Evolutionary conservation across 495 filamentous ascomycete genomes (phyloP), one percentile per base, ranked within the genome.

Genomic region (Glonium stellatum): DNA sequence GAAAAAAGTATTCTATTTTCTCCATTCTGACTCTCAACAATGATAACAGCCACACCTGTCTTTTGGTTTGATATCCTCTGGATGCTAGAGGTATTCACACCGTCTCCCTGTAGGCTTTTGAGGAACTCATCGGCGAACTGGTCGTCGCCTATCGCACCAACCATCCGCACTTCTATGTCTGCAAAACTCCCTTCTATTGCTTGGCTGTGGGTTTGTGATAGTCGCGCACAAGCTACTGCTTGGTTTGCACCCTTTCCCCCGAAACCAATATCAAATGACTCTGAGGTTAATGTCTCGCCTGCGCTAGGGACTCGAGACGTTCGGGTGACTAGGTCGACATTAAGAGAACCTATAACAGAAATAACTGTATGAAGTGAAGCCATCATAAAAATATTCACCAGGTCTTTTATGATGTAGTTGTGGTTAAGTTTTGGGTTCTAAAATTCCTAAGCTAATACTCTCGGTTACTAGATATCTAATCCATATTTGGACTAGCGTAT

Each of bases 221-320:
- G 74, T 0, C 87, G 80, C 0, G 80, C 81, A 66, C 80, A 84
- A 6, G 92, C 92, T 44, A 96, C 88, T 48, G 90, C 90, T 75
- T 97, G 93, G 77, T 98, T 98, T 36, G 90, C 90, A 61, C 93
- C 93, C 75, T 98, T 98, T 44, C 93, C 93, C 56, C 93, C 93
- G 13, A 85, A 83, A 51, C 87, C 91, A 44, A 83, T 88, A 69
- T 80, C 78, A 77, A 93, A 95, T 5, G 82, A 82, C 55, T 76
- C 78, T n/a, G 89, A 79, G 1, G 86, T 92, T 41, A 98, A 80
- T 4, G 93, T 98, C 68, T 98, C 93, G 59, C 93, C 93, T 3
- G 87, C 80, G 0, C 76, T 71, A 1, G 93, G 93, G 59, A 96
- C 79, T 41, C 93, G 90, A 0, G 89, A 79, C 34, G 92, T 95